Conservation (phyloP, 345 rosid species). For the Combretum micranthum region DNA sequence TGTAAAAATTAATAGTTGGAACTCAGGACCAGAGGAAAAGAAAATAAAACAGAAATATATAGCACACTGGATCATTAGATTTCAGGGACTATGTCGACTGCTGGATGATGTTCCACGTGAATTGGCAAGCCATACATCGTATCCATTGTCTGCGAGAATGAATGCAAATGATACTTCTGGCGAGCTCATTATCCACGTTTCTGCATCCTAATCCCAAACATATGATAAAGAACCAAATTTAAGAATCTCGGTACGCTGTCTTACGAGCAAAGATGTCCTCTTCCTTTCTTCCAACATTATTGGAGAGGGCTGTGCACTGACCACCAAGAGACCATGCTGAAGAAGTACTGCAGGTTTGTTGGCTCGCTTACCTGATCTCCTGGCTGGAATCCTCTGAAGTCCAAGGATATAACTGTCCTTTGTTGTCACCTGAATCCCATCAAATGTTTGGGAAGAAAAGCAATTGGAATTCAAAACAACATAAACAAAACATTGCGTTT, state of each 20-base stretch:
- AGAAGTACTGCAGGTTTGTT: slow-evolving; percentile 43
- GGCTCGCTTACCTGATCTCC: slow-evolving; percentile 14
- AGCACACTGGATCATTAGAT: slow-evolving; percentile 19
- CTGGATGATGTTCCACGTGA: slow-evolving; percentile 34
- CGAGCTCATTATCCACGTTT: slow-evolving; percentile 24
- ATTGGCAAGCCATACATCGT: slow-evolving; percentile 42
- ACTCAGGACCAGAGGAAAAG: no score
- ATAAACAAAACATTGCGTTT: no score
- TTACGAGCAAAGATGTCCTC: no score
- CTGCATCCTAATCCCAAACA: slow-evolving; percentile 24
- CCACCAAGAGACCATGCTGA: slow-evolving; percentile 40
- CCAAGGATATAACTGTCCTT: slow-evolving; percentile 45
- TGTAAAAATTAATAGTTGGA: no score
- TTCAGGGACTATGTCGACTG: slow-evolving; percentile 24
- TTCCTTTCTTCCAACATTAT: no score
- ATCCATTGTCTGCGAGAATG: slow-evolving; percentile 31
- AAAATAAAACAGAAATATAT: no score
- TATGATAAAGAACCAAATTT: background rate
- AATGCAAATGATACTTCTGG: slow-evolving; percentile 29
- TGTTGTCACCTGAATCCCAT: slow-evolving; percentile 36
- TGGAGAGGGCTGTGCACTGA: slow-evolving; percentile 8
- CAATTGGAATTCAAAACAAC: background rate
- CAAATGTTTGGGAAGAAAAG: background rate
- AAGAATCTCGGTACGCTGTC: no score
- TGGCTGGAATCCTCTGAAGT: slow-evolving; percentile 34